A percentile compares a stretch with the other conserved stretches of the same genome.
Conservation (phyloP, 2,329 filamentous ascomycete genomes). For the Chaetomium strumarium region DNA sequence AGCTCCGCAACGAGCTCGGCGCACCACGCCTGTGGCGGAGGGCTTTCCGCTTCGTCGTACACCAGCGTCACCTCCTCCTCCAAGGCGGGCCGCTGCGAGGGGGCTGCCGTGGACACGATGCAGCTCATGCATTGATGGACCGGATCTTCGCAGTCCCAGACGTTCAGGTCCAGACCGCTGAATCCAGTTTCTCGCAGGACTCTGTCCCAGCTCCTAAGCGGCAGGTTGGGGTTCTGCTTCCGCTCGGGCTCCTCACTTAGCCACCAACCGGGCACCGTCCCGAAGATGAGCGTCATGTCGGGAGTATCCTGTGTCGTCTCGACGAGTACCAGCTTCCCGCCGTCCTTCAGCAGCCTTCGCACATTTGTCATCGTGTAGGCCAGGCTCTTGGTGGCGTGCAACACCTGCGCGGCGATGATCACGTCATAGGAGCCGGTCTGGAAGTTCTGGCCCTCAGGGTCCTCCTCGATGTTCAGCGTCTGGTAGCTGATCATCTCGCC, state of each 20-base stretch:
- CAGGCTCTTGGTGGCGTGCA: slow-evolving; percentile 32
- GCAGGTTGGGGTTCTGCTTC: slow-evolving; percentile 23
- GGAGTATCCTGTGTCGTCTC: slow-evolving; percentile 24
- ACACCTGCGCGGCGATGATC: slow-evolving; percentile 34
- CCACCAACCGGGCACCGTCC: slow-evolving; percentile 23
- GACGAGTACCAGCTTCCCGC: slow-evolving; percentile 35
- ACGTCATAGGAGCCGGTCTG: slow-evolving; percentile 31
- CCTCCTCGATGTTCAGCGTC: slow-evolving; percentile 31
- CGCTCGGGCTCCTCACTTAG: slow-evolving; percentile 25
- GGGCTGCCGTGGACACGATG: slow-evolving; percentile 19
- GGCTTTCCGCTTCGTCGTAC: neutral
- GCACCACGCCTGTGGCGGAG: slow-evolving; percentile 14
- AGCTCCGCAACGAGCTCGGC: slow-evolving; percentile 16
- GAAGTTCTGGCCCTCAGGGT: slow-evolving; percentile 31
- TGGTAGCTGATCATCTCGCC: slow-evolving; percentile 26
- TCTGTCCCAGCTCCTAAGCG: slow-evolving; percentile 24
- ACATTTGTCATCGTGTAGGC: slow-evolving; percentile 29
- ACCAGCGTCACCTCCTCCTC: slow-evolving; percentile 21
- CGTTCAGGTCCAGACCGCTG: slow-evolving; percentile 22
- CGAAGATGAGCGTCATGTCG: slow-evolving; percentile 24
- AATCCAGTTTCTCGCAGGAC: slow-evolving; percentile 23
- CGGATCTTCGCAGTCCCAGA: slow-evolving; percentile 23
- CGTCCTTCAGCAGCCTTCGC: slow-evolving; percentile 33
- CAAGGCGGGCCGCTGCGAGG: slow-evolving; percentile 7
- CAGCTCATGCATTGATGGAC: slow-evolving; percentile 23